phyloP scores from a whole-genome alignment of 176 grass and related monocot genomes.

The Phyllostachys edulis region DNA sequence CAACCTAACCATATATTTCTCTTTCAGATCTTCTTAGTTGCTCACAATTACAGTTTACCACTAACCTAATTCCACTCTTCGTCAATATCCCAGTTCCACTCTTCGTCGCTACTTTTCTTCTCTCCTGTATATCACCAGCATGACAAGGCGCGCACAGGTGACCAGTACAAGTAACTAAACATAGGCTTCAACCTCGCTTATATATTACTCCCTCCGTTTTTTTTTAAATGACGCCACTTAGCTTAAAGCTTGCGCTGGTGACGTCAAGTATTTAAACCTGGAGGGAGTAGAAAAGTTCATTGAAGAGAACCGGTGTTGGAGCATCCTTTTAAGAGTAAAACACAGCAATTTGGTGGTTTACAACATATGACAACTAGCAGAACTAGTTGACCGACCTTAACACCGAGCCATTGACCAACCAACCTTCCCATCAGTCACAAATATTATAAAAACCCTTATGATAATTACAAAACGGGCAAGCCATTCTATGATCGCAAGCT shows the following conservation, averaged over 20 bases:
- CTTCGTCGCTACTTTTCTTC: too few species aligned
- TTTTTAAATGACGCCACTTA: too few species aligned
- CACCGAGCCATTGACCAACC: not conserved
- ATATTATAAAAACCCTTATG: slow-evolving; percentile 1
- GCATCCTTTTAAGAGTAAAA: slow-evolving; percentile 1
- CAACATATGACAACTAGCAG: slow-evolving; percentile 17
- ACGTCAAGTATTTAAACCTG: too few species aligned
- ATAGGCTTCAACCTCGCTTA: not conserved
- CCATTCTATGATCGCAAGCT: slow-evolving; percentile 23
- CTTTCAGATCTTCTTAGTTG: too few species aligned
- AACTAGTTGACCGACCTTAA: not conserved
- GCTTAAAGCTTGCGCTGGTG: too few species aligned
- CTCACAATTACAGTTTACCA: too few species aligned
- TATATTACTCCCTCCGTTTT: too few species aligned
- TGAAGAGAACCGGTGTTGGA: not conserved
- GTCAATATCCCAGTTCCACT: too few species aligned
- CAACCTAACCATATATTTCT: too few species aligned
- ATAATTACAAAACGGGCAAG: slow-evolving; percentile 32
- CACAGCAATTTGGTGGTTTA: slow-evolving; percentile 11
- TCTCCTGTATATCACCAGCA: too few species aligned
- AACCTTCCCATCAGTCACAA: not conserved
- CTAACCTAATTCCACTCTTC: too few species aligned
- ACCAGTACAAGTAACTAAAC: not conserved
- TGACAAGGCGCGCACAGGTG: too few species aligned
- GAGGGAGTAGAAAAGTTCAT: not conserved